Evolutionary conservation across 306 rosid genomes (phyloP), one percentile per base, ranked within the genome.

Genomic region (Quercus rubra): DNA sequence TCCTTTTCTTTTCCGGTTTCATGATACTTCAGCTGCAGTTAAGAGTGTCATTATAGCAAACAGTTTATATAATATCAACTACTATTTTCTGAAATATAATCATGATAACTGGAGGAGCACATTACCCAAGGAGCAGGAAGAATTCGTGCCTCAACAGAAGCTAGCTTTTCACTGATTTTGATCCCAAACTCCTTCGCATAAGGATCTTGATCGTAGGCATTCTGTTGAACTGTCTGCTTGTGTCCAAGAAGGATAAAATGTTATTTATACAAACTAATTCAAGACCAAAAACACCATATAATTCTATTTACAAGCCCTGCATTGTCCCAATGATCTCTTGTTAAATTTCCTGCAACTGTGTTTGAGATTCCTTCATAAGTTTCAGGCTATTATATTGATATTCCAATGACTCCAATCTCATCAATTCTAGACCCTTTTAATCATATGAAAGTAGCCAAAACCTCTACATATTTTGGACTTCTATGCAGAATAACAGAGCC

Each of bases 121-220:
- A 82, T 88, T 91, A 94, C 99, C 99, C 99, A 94, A 43, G 99
- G 99, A 10, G 99, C 97, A 51, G 99, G 99, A 66, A 94, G 97
- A 77, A 94, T 94, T 73, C 99, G 91, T 49, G 99, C 99, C 84
- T 94, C 97, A 7, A 94, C 99, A 2, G 93, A 90, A 80, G 99
- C 93, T 63, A 92, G 78, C 81, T 92, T 94, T 76, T 94, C 97
- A 75, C 97, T 94, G 79, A 94, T 87, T 81, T 89, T 90, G 73
- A 94, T 82, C 70, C 99, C 99, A 52, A 94, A 94, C 86, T 94
- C 99, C 80, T 91, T 91, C n/a, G 97, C 99, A 83, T 92, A 94
- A 61, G 95, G 97, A 83, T 94, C 99, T 77, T 86, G 92, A 78
- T 91, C 94, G 80, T 90, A 94, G 54, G 92, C 93, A 59, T 92